Conservation (phyloP, 441 rosid species). For the Arabidopsis hybrid region DNA sequence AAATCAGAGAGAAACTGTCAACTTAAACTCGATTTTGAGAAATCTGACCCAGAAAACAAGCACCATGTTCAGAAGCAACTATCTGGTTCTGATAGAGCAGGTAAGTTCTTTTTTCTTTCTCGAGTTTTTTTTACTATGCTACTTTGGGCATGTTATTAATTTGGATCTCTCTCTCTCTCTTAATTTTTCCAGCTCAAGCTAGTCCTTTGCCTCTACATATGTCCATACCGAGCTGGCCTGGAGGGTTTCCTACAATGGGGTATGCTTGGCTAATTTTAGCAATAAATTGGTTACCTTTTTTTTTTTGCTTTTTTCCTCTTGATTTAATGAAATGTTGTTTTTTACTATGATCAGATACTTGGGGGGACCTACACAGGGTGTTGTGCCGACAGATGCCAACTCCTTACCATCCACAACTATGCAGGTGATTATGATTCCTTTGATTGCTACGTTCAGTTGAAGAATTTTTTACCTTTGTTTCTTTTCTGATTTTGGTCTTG, state of each 20-base stretch:
- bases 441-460: background rate
- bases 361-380: constrained; percentile 70
- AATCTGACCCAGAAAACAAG: constrained; percentile 49
- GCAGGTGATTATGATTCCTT: constrained; percentile 53
- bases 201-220: constrained; percentile 63
- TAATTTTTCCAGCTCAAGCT: constrained; percentile 57
- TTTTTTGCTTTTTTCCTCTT: background rate
- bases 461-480: background rate
- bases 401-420: constrained; percentile 64
- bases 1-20: constrained; percentile 28
- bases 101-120: constrained; percentile 42
- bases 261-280: constrained; percentile 37
- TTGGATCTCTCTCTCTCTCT: background rate
- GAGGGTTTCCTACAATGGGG: constrained; percentile 90
- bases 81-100: constrained; percentile 56
- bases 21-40: constrained; percentile 74
- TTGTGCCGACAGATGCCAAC: constrained; percentile 75
- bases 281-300: background rate
- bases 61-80: constrained; percentile 53
- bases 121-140: background rate
- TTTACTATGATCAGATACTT: constrained; percentile 52
- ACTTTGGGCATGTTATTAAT: constrained; percentile 22
- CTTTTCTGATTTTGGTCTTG: background rate
- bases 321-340: background rate
- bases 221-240: constrained; percentile 76